These are phyloP conservation scores for Cercospora sp. DNA, from an alignment of 2,329 filamentous ascomycete species.

Conservation along the genomic window DNA sequence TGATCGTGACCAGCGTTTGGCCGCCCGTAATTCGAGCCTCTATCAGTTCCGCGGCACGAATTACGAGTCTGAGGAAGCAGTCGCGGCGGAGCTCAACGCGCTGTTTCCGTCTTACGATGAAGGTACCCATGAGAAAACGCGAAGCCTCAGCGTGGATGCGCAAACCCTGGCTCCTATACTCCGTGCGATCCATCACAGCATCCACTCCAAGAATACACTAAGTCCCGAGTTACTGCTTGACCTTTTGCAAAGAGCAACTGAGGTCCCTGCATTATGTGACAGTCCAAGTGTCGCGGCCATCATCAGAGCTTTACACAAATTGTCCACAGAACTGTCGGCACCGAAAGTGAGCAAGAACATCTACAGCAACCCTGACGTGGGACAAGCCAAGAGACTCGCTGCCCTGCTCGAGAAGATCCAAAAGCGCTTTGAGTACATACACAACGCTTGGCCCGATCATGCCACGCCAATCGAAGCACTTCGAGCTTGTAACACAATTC, in stretches of 20 bases:
- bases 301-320: slow-evolving; percentile 8
- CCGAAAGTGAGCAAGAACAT: slow-evolving; percentile 60
- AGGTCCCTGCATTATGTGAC: background rate
- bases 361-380: slow-evolving; percentile 77
- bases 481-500: slow-evolving; percentile 69
- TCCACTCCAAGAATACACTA: slow-evolving; percentile 16
- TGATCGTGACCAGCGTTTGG: slow-evolving; percentile 71
- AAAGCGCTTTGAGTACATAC: slow-evolving; percentile 69
- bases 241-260: slow-evolving; percentile 21
- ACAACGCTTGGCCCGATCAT: slow-evolving; percentile 66
- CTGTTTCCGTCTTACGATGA: slow-evolving; percentile 79
- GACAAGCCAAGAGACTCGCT: slow-evolving; percentile 73
- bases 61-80: slow-evolving; percentile 73
- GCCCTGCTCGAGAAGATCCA: slow-evolving; percentile 68
- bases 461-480: slow-evolving; percentile 80
- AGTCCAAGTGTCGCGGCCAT: slow-evolving; percentile 13
- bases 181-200: slow-evolving; percentile 27
- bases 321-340: slow-evolving; percentile 4
- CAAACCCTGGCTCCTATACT: slow-evolving; percentile 31
- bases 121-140: slow-evolving; percentile 34
- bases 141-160: slow-evolving; percentile 13
- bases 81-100: slow-evolving; percentile 72
- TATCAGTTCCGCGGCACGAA: slow-evolving; percentile 80
- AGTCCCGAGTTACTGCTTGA: slow-evolving; percentile 20
- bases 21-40: slow-evolving; percentile 70